Base-by-base conservation (phyloP, 1,284 basidiomycete genomes). In the Vanrija sp. region DNA sequence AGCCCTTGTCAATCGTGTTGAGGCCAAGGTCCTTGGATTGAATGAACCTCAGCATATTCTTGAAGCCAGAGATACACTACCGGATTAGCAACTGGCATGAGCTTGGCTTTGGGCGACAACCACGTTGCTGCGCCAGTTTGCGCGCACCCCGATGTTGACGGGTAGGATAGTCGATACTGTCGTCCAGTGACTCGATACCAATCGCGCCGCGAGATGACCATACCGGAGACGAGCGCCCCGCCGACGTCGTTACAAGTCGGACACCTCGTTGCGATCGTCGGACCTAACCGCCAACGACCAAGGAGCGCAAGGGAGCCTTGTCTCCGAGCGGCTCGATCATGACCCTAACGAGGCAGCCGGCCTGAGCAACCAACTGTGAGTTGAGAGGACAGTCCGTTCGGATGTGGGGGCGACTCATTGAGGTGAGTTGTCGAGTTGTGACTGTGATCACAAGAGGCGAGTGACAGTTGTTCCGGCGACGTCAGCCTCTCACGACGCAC, bases 1-100 rank as follows among this genome's bases (percentile, higher is more conserved):
- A 87, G 18, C 85, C 85, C 71, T 88, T 88, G 71, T 84, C 83
- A 0, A 85, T 87, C 1, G 87, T 87, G 55, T 88, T 88, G 36
- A 88, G 73, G 22, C 87, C 87, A 65, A 89, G 88, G 71, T 89
- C 87, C 63, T 85, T 86, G 31, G 78, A 77, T 63, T 88, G 86
- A 1, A 14, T 88, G 86, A 1, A 14, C 31, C 10, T 31, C 31
- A 2, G 31, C 31, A 12, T 14, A 31, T 14, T 31, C 31, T 14
- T 14, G 31, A 31, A 31, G 12, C 4, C 31, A 31, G 2, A 12
- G 31, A 31, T 2, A 31, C 31, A 12, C 31, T n/a, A n/a, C n/a
- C n/a, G n/a, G n/a, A n/a, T n/a, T n/a, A 0, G 87, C 0, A 65
- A 71, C 54, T 60, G 27, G 4, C 1, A 27, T 47, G 14, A 42